Base-by-base conservation (phyloP, 371 early-diverging fungal species). In the Blakeslea trispora region DNA sequence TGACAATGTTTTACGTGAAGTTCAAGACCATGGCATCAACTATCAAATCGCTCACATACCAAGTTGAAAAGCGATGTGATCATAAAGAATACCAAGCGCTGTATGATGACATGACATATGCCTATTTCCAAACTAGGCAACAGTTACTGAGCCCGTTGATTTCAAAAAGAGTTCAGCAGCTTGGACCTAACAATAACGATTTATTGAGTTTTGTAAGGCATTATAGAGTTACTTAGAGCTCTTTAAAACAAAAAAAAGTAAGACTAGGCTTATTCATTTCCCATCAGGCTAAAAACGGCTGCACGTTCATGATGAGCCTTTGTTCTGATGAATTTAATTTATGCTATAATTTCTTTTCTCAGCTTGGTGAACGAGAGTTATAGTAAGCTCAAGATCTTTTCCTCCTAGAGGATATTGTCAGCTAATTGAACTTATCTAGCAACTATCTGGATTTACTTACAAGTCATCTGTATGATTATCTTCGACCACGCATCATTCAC, bases 401-500 rank as follows among this genome's bases (percentile, higher is more conserved):
- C 3, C 13, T 19, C 0, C 21, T 31, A 3, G 40, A 18, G 11
- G 18, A 8, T 6, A 45, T n/a, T n/a, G 9, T 9, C 3, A n/a
- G 42, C 32, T 55, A 1, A 45, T 23, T 2, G 17, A 2, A 7
- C 17, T 32, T 21, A 8, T 23, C 13, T 57, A 92, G 91, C 39
- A 77, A 75, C 18, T 90, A 89, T 59, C 66, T 93, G 18, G 91
- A 91, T 55, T 59, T 74, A 0, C 55, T 88, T 8, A 74, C 79
- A 34, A 77, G 81, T 49, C 74, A 85, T 57, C 76, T 96, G 19
- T 91, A 92, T 61, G 91, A 95, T 58, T 82, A 89, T 45, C 80
- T 94, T 18, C 85, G 96, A 5, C 94, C 96, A 24, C 76, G 89
- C 3, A 91, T 96, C 39, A 86, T 94, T 46, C 90, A 90, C 53